Conservation (phyloP, 2,329 filamentous ascomycete species). For the Xylariomycetidae sp. region DNA sequence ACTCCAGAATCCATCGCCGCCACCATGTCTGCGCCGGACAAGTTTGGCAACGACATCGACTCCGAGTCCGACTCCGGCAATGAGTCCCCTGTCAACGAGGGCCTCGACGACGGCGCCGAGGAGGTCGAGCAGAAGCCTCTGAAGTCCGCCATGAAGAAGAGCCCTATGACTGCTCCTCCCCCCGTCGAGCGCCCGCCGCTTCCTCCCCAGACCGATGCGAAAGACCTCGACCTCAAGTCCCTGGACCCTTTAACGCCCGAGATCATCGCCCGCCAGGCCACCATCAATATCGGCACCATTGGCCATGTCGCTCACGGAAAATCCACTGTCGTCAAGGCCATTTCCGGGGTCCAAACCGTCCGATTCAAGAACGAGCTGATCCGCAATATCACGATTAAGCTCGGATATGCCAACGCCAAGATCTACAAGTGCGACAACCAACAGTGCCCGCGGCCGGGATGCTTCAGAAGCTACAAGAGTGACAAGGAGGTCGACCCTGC, state of each 20-base stretch:
- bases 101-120: slow-evolving; percentile 48
- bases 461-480: slow-evolving; percentile 96
- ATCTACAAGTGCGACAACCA: slow-evolving; percentile 97
- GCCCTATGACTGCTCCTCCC: slow-evolving; percentile 36
- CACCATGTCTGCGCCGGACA: slow-evolving; percentile 39
- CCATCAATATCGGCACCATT: slow-evolving; percentile 98
- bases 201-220: slow-evolving; percentile 89
- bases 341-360: slow-evolving; percentile 97
- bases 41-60: slow-evolving; percentile 63
- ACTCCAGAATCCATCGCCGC: slow-evolving; percentile 1
- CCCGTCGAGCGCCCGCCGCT: slow-evolving; percentile 12
- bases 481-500: slow-evolving; percentile 97
- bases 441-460: slow-evolving; percentile 87
- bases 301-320: slow-evolving; percentile 99
- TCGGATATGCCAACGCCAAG: slow-evolving; percentile 98
- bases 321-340: slow-evolving; percentile 97
- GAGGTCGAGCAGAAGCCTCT: slow-evolving; percentile 58
- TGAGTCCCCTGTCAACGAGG: slow-evolving; percentile 55
- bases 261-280: slow-evolving; percentile 96
- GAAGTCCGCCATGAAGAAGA: slow-evolving; percentile 86
- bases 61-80: slow-evolving; percentile 59
- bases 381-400: slow-evolving; percentile 99
- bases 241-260: slow-evolving; percentile 86
- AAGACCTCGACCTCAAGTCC: slow-evolving; percentile 73
- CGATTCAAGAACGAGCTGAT: slow-evolving; percentile 99